Conservation (phyloP, 2,329 filamentous ascomycete genomes). For the Hypoxylon sp. region DNA sequence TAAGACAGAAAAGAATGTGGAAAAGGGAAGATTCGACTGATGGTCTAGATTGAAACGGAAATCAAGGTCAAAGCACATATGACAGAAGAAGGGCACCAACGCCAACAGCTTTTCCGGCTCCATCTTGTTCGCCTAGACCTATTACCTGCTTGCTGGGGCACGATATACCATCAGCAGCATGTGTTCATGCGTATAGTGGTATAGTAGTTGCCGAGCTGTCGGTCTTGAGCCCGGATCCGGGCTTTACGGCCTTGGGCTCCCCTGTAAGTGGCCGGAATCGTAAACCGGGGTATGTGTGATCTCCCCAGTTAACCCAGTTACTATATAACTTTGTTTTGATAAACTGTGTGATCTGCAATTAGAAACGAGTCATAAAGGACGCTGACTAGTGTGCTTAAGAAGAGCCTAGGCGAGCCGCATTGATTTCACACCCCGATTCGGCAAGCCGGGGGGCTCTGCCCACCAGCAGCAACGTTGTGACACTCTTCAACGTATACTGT, state of each 20-base stretch:
- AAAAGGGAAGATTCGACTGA: slow-evolving; percentile 27
- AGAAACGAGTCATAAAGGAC: slow-evolving; percentile 45
- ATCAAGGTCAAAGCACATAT: slow-evolving; percentile 41
- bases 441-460: slow-evolving; percentile 26
- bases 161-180: slow-evolving; percentile 22
- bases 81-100: slow-evolving; percentile 21
- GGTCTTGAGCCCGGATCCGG: slow-evolving; percentile 29
- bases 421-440: slow-evolving; percentile 29
- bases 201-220: slow-evolving; percentile 16
- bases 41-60: slow-evolving; percentile 36
- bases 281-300: slow-evolving; percentile 45
- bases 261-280: slow-evolving; percentile 23
- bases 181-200: slow-evolving; percentile 41
- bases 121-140: slow-evolving; percentile 25
- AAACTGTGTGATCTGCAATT: slow-evolving; percentile 50
- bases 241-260: slow-evolving; percentile 21
- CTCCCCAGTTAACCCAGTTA: slow-evolving; percentile 45
- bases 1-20: slow-evolving; percentile 41
- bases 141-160: slow-evolving; percentile 3
- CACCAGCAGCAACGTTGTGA: slow-evolving; percentile 16
- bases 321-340: slow-evolving; percentile 32
- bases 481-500: slow-evolving; percentile 2
- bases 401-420: slow-evolving; percentile 40
- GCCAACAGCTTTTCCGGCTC: slow-evolving; percentile 7
- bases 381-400: slow-evolving; percentile 28